Evolutionary conservation across 2,329 filamentous ascomycete genomes (phyloP).

Genomic region (Oidium heveae): DNA sequence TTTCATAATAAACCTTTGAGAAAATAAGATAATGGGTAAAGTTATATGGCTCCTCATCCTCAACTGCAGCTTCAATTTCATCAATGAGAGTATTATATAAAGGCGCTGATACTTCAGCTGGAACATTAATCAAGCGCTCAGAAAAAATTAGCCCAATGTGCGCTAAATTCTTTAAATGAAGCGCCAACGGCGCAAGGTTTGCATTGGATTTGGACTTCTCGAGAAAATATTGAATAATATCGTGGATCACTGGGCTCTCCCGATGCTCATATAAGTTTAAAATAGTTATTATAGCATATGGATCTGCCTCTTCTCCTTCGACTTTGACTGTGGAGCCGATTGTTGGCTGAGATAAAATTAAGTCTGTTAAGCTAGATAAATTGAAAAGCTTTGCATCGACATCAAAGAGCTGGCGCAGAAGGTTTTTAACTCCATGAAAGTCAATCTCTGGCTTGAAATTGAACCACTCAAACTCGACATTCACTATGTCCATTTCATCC

Average conservation of each 20-base stretch:
- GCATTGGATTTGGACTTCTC: constrained; percentile 18
- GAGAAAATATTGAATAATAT: constrained; percentile 46
- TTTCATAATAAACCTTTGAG: constrained; percentile 79
- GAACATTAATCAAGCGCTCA: constrained; percentile 89
- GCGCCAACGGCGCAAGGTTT: constrained; percentile 24
- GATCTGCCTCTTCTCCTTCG: constrained; percentile 79
- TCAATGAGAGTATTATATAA: constrained; percentile 88
- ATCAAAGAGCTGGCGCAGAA: constrained; percentile 80
- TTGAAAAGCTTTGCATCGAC: constrained; percentile 68
- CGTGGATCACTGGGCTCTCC: constrained; percentile 45
- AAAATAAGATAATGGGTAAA: constrained; percentile 86
- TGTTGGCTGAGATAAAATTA: constrained; percentile 65
- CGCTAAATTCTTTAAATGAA: constrained; percentile 25
- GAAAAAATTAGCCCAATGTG: constrained; percentile 72
- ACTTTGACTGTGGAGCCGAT: constrained; percentile 92
- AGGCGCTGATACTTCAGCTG: constrained; percentile 72
- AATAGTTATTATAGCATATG: constrained; percentile 77
- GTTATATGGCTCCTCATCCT: constrained; percentile 75
- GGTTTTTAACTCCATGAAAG: constrained; percentile 80
- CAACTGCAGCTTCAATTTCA: constrained; percentile 67
- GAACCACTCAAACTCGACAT: constrained; percentile 98
- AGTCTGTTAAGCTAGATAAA: constrained; percentile 60
- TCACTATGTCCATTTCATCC: constrained; percentile 58
- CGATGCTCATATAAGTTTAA: constrained; percentile 61
- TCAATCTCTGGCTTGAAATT: constrained; percentile 75